These are phyloP conservation scores for Prunus davidiana DNA, from an alignment of 306 rosid genomes.

Conservation along the genomic window DNA sequence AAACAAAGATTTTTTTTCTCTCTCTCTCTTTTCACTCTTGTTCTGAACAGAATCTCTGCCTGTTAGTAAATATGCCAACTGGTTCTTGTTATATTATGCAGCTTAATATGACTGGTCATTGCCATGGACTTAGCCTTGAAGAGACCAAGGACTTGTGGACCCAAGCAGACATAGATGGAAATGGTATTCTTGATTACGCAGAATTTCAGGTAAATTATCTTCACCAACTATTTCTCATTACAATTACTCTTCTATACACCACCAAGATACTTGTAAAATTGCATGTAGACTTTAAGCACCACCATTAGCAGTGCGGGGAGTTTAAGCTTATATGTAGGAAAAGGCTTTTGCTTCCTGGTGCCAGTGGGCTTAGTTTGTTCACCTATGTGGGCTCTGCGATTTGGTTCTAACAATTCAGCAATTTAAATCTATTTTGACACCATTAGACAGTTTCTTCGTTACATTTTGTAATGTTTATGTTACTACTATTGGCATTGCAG, in stretches of 20 bases:
- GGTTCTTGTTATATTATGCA: slow-evolving; percentile 29
- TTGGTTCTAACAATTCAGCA: neutral
- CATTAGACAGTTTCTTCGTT: neutral
- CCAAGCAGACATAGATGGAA: slow-evolving; percentile 63
- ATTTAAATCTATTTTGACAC: neutral
- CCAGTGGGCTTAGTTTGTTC: neutral
- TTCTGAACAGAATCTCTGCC: neutral
- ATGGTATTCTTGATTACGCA: slow-evolving; percentile 55
- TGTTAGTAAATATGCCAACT: neutral
- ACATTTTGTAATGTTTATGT: neutral
- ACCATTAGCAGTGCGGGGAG: neutral
- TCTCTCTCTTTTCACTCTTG: neutral
- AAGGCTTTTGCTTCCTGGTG: neutral
- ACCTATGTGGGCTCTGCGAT: neutral
- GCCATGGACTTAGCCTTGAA: slow-evolving; percentile 56
- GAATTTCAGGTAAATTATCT: slow-evolving; percentile 59
- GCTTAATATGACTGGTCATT: slow-evolving; percentile 69
- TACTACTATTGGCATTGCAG: slow-evolving; percentile 41
- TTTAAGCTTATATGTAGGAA: neutral
- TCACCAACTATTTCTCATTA: neutral
- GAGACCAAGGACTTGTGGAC: slow-evolving; percentile 72
- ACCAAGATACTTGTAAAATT: neutral
- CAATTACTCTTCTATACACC: neutral
- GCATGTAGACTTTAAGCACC: neutral
- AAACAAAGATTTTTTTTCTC: neutral